Evolutionary conservation across 202 grass and related monocot genomes (phyloP), one percentile per base, ranked within the genome.

Genomic region (Brachypodium distachyon): DNA sequence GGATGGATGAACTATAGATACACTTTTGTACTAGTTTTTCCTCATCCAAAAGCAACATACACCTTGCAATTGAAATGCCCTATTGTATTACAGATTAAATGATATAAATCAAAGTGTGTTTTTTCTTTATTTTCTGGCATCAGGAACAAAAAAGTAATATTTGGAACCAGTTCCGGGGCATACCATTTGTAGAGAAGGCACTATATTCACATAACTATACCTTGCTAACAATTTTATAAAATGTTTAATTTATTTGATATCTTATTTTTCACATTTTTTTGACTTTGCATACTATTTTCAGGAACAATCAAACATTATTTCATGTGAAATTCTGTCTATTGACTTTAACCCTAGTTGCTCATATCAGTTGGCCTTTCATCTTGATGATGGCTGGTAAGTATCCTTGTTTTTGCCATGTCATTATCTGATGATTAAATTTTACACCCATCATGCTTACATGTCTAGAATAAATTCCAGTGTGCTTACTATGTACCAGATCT

Each of bases 321-420:
- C 91, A 74, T 84, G 63, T 46, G 87, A 87, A 84, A 86, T 97
- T 79, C 82, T 88, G 42, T 92, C 89, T 0, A 92, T 97, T 73
- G 90, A 81, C 22, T 94, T 97, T 74, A 83, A 97, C 49, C 91
- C 94, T 67, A 88, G 75, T 74, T 94, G 91, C 64, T 84, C 91
- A 56, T 62, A 92, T 85, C 95, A 97, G 67, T 84, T 97, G 73
- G 87, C 88, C 31, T 97, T 97, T 73, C 95, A 97, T 90, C 91
- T 97, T 76, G 94, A 92, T 62, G 89, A 97, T 94, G 95, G 95
- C 59, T 97, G 95, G 95, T 97, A 90, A 67, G 80, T 83, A 77
- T 69, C 28, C 73, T 43, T 0, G 31, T 28, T 43, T 46, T 70
- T 16, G 26, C 28, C 40, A 33, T 70, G 38, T 63, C 66, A 66